Base-by-base conservation (phyloP, 2,329 filamentous ascomycete species). In the Alternaria sp. region DNA sequence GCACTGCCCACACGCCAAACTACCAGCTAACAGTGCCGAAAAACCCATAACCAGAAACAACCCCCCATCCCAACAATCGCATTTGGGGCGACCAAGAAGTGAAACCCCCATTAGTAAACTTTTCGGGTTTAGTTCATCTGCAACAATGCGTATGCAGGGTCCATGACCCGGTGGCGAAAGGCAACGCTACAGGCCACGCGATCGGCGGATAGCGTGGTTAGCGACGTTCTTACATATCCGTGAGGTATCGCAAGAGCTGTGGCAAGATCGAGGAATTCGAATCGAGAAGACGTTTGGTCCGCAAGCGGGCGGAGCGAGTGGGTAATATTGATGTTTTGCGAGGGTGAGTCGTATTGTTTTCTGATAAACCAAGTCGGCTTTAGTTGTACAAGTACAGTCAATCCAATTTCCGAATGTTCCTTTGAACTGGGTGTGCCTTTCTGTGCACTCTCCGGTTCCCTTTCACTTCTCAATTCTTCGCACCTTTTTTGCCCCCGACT, bases 251-350 rank as follows among this genome's bases (percentile, higher is more conserved):
- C 20, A 45, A 23, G 23, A n/a, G 15, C 15, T 14, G 25, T 30
- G 56, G 33, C 50, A n/a, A 50, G 7, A 50, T 55, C 6, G n/a
- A 33, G 60, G 5, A 63, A 63, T 30, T 63, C 60, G 56, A 55
- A 44, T 28, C 60, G 56, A 54, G 46, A 28, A 11, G 37, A 44
- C 18, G 26, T 43, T 37, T 12, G 18, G 28, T 15, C n/a, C 23
- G n/a, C 33, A 26, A 26, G 8, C 37, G 47, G 28, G 28, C 60
- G 23, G n/a, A 21, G 11, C 26, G 26, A 23, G 45, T 49, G 33
- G 49, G 50, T 50, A 63, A 55, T 41, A 47, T 14, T 55, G 44
- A 50, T 30, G 14, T 25, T 21, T 20, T 25, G 46, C 46, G 20
- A 58, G 37, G 45, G 46, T n/a, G 25, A 53, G 45, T 41, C n/a